Base-by-base conservation (phyloP, 78 protist genomes). In the Tieghemostelium lacteum region DNA sequence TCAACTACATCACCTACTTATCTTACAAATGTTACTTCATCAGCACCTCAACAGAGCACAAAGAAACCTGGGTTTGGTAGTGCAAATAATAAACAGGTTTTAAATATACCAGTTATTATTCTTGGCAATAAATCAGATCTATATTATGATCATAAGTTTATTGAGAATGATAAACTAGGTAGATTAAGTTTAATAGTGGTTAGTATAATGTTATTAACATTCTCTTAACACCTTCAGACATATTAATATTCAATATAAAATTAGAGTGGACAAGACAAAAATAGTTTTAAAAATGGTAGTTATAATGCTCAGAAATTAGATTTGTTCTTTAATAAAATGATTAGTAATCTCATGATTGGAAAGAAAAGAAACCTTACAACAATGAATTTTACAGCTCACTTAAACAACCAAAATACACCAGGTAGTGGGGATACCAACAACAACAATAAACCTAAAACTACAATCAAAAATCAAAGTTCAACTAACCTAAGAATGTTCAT, bases 71-170 rank as follows among this genome's bases (percentile, higher is more conserved):
- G 6, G 8, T 34, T 34, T 37, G 24, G 1, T 1, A 42, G 24
- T 67, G 7, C 4, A 6, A 42, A 42, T 67, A n/a, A n/a, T n/a
- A n/a, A n/a, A n/a, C 8, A 49, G 28, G 26, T 67, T 17, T 62
- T 62, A 7, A 58, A 49, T 37, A 80, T 80, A 28, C 89, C 89
- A 17, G 58, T 80, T 33, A 34, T 80, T 3, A 80, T 80, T 7
- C 3, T 80, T 20, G 89, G 89, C 0, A 80, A 80, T 37, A 80
- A 80, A 60, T 80, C 71, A 28, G 89, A 80, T 31, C 75, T 80
- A 26, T 69, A 28, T 5, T 67, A 67, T 58, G 89, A 80, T 69
- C 40, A 31, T 22, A 24, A 36, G 7, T 80, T 42, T 42, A 80
- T 80, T n/a, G 54, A 24, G 3, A 67, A 58, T 14, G 89, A 80